Base-by-base conservation (phyloP, 345 rosid genomes). In the Firmiana major region DNA sequence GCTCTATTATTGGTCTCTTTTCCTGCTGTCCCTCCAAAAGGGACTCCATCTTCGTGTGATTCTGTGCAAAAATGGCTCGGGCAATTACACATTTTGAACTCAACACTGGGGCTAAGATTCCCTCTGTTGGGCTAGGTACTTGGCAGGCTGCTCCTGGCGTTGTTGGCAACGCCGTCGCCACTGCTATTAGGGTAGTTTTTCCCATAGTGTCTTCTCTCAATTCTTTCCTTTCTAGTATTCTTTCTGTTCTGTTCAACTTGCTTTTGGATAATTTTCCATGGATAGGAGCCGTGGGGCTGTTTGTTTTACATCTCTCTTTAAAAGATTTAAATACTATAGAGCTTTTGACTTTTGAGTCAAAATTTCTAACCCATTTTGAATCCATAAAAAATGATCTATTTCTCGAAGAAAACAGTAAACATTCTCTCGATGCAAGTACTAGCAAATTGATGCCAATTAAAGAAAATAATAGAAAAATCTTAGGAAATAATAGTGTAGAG, bases 41-140 rank as follows among this genome's bases (percentile, higher is more conserved):
- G 13, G 40, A 5, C 36, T 15, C n/a, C 19, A 67, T 45, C 9
- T 3, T 9, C 51, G 1, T 9, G 3, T 11, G 15, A 6, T 7
- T 70, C 21, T 51, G 21, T 71, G 16, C 21, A 19, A 38, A 76
- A 76, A 92, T 92, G 94, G 90, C 84, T 22, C 66, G 7, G 10
- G 82, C 79, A n/a, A 80, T 85, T 62, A 81, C 70, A 38, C 80
- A 31, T 66, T 88, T 88, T 69, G 46, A 83, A 68, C 62, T 88
- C 68, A 88, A 86, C 75, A 84, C 87, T 40, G 88, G 86, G 31
- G 87, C 90, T 58, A 85, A 87, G 64, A 85, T 88, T 11, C 92
- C 89, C 6, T 82, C 90, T 1, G 84, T 86, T 22, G 92, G 92
- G 9, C 76, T 88, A 3, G 92, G 90, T 70, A 60, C 76, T 3